phyloP scores from a whole-genome alignment of 768 basidiomycete species.

The Hygrophorus pudorinus region DNA sequence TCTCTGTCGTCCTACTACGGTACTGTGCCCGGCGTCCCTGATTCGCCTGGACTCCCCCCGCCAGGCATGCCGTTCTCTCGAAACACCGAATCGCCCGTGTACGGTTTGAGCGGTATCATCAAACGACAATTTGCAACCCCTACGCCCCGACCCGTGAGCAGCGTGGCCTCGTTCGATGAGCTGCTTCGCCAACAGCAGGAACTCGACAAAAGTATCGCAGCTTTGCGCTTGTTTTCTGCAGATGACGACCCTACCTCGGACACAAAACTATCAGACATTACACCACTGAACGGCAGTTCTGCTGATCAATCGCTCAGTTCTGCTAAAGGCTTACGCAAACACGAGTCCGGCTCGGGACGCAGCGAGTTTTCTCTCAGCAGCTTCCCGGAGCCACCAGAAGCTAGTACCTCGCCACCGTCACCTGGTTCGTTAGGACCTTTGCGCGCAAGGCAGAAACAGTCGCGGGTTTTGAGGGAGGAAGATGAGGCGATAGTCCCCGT shows the following conservation, averaged over 20 bases:
- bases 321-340: constrained; percentile 7
- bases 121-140: constrained; percentile 8
- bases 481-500: not conserved
- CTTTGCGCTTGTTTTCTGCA: constrained; percentile 37
- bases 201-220: constrained; percentile 55
- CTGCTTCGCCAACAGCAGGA: constrained; percentile 53
- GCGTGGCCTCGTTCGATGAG: constrained; percentile 25
- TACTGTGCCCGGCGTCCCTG: constrained; percentile 3
- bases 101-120: constrained; percentile 32
- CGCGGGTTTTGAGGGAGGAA: not conserved
- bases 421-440: not conserved
- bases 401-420: constrained; percentile 3
- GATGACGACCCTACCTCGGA: not conserved
- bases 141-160: constrained; percentile 7
- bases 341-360: constrained; percentile 25
- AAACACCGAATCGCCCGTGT: constrained; percentile 29
- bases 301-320: not conserved
- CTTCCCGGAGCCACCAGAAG: constrained; percentile 54
- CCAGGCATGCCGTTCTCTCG: constrained; percentile 2
- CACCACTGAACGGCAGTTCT: not conserved
- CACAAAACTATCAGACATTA: not conserved
- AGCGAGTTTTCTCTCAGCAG: constrained; percentile 62
- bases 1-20: constrained; percentile 27
- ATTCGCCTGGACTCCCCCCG: not conserved
- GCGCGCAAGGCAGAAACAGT: not conserved